phyloP scores from a whole-genome alignment of 2,329 filamentous ascomycete species.

The Phoma sp. region DNA sequence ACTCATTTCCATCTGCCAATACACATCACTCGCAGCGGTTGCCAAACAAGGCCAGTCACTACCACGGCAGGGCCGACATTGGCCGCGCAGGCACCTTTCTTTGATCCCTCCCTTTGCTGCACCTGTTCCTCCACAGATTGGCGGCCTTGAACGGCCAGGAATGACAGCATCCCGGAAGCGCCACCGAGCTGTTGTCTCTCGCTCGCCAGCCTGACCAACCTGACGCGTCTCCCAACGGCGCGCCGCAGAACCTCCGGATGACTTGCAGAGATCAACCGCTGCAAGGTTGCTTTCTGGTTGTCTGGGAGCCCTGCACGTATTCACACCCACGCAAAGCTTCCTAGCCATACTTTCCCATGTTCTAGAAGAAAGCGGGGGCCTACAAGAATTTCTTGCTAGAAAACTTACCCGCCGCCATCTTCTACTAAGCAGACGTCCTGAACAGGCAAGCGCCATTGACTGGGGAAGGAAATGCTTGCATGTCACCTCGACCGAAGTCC shows the following conservation, averaged over 20 bases:
- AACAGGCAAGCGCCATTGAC: constrained; percentile 6
- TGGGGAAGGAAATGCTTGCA: constrained; percentile 17
- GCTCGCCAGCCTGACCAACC: constrained; percentile 10
- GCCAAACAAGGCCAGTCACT: constrained; percentile 2
- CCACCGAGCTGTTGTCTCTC: constrained; percentile 4
- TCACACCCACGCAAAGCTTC: constrained; percentile 1
- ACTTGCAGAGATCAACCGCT: constrained; percentile 7
- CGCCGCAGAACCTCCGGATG: constrained; percentile 9
- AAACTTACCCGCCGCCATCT: constrained; percentile 18
- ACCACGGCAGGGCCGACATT: constrained; percentile 16
- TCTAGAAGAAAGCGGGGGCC: constrained; percentile 22
- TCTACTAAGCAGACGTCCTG: constrained; percentile 4
- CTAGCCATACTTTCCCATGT: constrained; percentile 13
- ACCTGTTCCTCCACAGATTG: constrained; percentile 14
- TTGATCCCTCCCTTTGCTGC: constrained; percentile 6
- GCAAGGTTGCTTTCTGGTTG: not conserved
- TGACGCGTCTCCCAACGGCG: constrained; percentile 4
- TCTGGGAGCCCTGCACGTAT: constrained; percentile 5
- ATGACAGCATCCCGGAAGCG: constrained; percentile 10
- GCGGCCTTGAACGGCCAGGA: constrained; percentile 11
- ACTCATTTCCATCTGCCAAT: constrained; percentile 5
- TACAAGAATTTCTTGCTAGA: constrained; percentile 19
- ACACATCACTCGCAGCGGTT: constrained; percentile 9
- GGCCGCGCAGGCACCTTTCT: constrained; percentile 11
- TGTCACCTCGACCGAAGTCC: constrained; percentile 5